Conservation (phyloP, 1,284 basidiomycete species). For the Athelia sp. region DNA sequence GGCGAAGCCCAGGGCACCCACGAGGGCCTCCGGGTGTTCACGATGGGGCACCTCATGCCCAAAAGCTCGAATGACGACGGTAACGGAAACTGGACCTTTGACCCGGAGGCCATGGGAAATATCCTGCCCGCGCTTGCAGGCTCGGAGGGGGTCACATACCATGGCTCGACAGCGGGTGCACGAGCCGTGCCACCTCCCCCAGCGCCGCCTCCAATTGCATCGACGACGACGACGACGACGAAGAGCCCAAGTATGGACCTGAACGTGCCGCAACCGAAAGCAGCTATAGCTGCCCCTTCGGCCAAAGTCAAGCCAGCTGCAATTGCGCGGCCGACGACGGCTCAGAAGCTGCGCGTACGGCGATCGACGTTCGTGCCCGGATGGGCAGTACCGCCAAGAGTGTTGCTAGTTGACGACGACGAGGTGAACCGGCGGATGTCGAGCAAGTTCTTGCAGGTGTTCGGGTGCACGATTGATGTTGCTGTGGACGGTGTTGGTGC, state of each 20-base stretch:
- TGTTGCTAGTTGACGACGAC: constrained; percentile 94
- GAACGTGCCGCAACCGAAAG: too few relatives aligned
- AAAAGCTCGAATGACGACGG: constrained; percentile 43
- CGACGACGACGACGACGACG: not conserved
- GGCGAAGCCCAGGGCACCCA: constrained; percentile 20
- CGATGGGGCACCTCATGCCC: constrained; percentile 76
- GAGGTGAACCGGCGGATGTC: constrained; percentile 85
- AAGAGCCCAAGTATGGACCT: not conserved
- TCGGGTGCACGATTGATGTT: constrained; percentile 92
- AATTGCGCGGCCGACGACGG: constrained; percentile 2
- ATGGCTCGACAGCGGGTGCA: constrained; percentile 1
- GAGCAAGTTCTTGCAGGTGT: constrained; percentile 92
- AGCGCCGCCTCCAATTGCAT: not conserved
- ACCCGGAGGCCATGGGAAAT: constrained; percentile 13
- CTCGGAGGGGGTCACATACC: constrained; percentile 6
- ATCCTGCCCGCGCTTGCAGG: too few relatives aligned
- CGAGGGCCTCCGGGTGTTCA: constrained; percentile 76
- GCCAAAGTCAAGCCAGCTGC: too few relatives aligned
- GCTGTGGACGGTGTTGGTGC: constrained; percentile 93
- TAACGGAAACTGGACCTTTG: constrained; percentile 57
- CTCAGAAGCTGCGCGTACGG: constrained; percentile 55
- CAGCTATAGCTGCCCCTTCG: too few relatives aligned
- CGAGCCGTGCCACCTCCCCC: not conserved
- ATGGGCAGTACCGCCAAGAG: constrained; percentile 83
- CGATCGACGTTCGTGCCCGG: constrained; percentile 81